These are phyloP conservation scores for Rhizopus stolonifer DNA, from an alignment of 371 early-diverging fungal genomes.

Conservation along the genomic window DNA sequence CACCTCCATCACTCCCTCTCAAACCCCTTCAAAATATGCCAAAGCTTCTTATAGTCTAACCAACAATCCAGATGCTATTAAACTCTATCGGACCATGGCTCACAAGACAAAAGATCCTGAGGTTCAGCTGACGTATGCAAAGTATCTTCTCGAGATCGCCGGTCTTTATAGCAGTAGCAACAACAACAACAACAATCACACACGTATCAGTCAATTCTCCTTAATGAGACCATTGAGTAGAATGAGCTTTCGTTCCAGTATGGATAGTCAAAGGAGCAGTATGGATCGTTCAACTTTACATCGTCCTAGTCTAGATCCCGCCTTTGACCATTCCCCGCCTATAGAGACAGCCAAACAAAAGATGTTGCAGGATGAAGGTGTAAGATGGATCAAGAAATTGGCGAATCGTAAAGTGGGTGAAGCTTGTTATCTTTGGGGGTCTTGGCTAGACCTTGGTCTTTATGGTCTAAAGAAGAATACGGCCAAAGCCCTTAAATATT, in stretches of 20 bases:
- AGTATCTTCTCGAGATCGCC: slow-evolving; percentile 67
- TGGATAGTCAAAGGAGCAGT: slow-evolving; percentile 19
- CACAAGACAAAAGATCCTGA: slow-evolving; percentile 73
- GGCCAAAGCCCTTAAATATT: slow-evolving; percentile 48
- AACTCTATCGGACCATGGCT: slow-evolving; percentile 72
- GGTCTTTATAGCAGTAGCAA: slow-evolving; percentile 20
- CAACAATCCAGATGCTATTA: slow-evolving; percentile 58
- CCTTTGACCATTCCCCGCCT: no score
- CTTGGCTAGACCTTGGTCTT: slow-evolving; percentile 67
- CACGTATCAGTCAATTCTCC: slow-evolving; percentile 10
- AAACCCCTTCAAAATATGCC: slow-evolving; percentile 25
- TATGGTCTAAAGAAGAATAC: slow-evolving; percentile 56
- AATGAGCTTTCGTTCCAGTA: slow-evolving; percentile 6
- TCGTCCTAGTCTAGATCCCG: no score
- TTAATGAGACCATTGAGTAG: slow-evolving; percentile 5
- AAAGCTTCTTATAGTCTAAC: slow-evolving; percentile 57
- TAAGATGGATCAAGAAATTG: slow-evolving; percentile 72
- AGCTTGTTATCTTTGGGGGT: slow-evolving; percentile 68
- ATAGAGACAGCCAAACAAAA: slow-evolving; percentile 13
- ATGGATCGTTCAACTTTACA: not conserved
- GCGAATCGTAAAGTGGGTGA: slow-evolving; percentile 68
- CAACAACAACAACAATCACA: slow-evolving; percentile 3
- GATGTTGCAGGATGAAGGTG: slow-evolving; percentile 55
- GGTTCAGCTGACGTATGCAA: slow-evolving; percentile 83
- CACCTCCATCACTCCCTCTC: slow-evolving; percentile 14